Base-by-base conservation (phyloP, 2,329 filamentous ascomycete genomes). In the Clonostachys rhizophaga region DNA sequence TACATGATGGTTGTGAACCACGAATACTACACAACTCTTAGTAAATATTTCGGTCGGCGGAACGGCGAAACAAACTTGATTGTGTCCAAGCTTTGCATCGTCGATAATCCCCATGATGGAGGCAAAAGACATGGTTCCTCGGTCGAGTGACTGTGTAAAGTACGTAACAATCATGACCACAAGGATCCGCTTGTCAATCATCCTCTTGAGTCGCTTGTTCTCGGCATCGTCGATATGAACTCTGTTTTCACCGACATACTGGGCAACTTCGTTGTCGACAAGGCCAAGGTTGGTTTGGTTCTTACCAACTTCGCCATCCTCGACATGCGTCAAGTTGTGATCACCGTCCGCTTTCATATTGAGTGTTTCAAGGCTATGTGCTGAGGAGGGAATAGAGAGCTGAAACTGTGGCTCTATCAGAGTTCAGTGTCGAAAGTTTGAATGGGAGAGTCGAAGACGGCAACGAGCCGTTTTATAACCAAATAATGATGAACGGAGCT, bases 1-100 rank as follows among this genome's bases (percentile, higher is more conserved):
- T 89, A 89, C 53, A 89, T 86, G 71, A 82, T 87, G 12, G 84
- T 87, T 0, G 82, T 86, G 45, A 90, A 69, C 86, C 86, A 89
- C 18, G 74, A 76, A 60, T 81, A 89, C 71, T 87, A 57, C 11
- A 11, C 7, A 18, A n/a, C 10, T 39, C 11, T n/a, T 39, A 30
- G 24, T 10, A 10, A 9, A 3, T 30, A 30, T 10, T 10, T 30
- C 24, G 9, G 24, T 10, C 24, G 10, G 9, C 24, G 24, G 24
- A 10, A 30, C 24, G 8, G 9, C 3, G 24, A 30, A 30, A 30
- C 36, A n/a, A 9, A 39, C 36, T 11, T 65, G 50, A 7, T 63
- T 53, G 20, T 68, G 74, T 37, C 68, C 55, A 18, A 83, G 60
- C 36, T 67, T 55, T 0, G 74, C 71, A 53, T 84, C 77, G 6